These are phyloP conservation scores for Penicillium sp. DNA, from an alignment of 2,329 filamentous ascomycete species.

Conservation along the genomic window DNA sequence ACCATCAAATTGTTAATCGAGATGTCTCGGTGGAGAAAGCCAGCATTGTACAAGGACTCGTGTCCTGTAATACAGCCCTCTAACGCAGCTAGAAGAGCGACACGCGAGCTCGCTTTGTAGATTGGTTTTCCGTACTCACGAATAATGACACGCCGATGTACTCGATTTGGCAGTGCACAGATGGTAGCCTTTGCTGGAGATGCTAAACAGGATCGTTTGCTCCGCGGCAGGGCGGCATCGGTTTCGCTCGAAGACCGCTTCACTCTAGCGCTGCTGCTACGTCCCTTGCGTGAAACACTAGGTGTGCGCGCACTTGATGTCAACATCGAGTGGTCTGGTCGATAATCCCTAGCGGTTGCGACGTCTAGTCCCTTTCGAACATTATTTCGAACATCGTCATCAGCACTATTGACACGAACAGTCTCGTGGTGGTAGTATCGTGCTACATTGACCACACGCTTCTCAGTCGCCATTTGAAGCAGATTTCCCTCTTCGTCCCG, in stretches of 20 bases:
- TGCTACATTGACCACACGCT: conserved; percentile 19
- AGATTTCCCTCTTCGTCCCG: conserved; percentile 42
- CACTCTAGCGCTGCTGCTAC: neutral
- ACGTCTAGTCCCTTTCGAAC: neutral
- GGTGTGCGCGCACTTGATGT: neutral
- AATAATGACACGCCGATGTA: conserved; percentile 41
- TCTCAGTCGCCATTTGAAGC: conserved; percentile 35
- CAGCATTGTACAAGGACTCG: conserved; percentile 25
- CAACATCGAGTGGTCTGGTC: neutral
- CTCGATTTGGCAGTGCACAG: conserved; percentile 28
- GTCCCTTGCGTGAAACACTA: neutral
- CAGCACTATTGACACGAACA: neutral
- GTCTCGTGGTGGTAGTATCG: conserved; percentile 24
- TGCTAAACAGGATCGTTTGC: neutral
- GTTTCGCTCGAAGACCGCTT: neutral
- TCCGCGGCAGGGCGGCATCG: neutral
- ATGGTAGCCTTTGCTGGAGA: neutral
- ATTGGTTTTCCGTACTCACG: conserved; percentile 41
- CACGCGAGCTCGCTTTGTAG: conserved; percentile 38
- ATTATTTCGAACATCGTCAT: neutral
- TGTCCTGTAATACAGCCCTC: conserved; percentile 16
- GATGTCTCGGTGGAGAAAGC: conserved; percentile 42
- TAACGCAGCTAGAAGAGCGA: conserved; percentile 9
- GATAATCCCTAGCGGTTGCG: neutral
- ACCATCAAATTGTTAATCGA: conserved; percentile 47